Conservation (phyloP, 106 monocot species). For the Dioscorea alata region DNA sequence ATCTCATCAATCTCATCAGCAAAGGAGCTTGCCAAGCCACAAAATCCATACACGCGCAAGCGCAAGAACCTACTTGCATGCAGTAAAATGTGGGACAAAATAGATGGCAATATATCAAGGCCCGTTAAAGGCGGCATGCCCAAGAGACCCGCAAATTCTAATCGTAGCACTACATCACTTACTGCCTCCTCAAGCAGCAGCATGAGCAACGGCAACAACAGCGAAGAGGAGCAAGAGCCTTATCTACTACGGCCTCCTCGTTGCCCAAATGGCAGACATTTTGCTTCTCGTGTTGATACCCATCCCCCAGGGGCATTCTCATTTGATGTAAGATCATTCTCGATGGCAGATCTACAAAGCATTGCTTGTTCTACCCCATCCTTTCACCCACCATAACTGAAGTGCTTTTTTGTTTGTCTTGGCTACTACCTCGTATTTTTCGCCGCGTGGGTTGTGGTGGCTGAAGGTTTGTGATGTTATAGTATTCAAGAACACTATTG, state of each 20-base stretch:
- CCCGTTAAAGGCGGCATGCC: not conserved
- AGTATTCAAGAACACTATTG: too few species aligned
- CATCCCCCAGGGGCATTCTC: not conserved
- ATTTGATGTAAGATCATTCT: constrained; percentile 25
- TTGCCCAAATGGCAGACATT: not conserved
- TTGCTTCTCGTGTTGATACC: not conserved
- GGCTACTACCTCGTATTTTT: too few species aligned
- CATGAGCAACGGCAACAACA: constrained; percentile 4
- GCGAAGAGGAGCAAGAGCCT: not conserved
- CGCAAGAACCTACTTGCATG: constrained; percentile 38
- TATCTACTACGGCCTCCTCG: constrained; percentile 7
- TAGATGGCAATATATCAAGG: not conserved
- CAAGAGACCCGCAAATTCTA: constrained; percentile 26
- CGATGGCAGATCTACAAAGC: constrained; percentile 23
- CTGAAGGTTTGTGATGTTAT: too few species aligned
- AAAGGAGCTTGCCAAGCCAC: constrained; percentile 40
- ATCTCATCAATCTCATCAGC: constrained; percentile 19
- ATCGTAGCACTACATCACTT: not conserved
- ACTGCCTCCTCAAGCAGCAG: not conserved
- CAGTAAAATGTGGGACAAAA: constrained; percentile 16
- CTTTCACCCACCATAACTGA: not conserved
- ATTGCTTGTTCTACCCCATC: not conserved
- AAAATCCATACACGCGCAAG: constrained; percentile 38
- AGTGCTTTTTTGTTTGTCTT: too few species aligned
- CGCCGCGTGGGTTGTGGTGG: too few species aligned